Evolutionary conservation across 441 rosid species (phyloP), one percentile per base, ranked within the genome.

Genomic region (Biscutella auriculata): DNA sequence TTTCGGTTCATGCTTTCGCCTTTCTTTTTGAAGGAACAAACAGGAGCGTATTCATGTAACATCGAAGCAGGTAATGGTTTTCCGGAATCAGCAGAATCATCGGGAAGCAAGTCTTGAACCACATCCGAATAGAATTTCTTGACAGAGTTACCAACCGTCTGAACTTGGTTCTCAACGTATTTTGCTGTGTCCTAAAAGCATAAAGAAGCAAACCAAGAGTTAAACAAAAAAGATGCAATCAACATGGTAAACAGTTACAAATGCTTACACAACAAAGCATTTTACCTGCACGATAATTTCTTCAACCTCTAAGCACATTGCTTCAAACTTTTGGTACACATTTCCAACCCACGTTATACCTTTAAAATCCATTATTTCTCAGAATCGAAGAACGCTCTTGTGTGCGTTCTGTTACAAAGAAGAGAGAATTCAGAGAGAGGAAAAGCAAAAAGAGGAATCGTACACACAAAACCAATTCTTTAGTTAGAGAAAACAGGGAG

Each of bases 301-400:
- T 80, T 88, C 96, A 40, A 83, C 89, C 75, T 88, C 95, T 76
- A 85, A 76, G 72, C 85, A 85, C 86, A 85, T 77, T 58, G 85
- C 78, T 79, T 88, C 95, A 71, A 82, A 88, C 82, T 83, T 85
- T 76, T 80, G 77, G 53, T 82, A 88, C 39, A 77, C 72, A 65
- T 80, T 73, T 4, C 88, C 95, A 36, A 79, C 85, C 95, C 95
- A 88, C 27, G 73, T 70, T 63, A 85, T 73, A 44, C 95, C 89
- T 64, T 78, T 78, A 53, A 77, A 68, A 67, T 81, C 89, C 97
- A 85, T 88, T 26, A 19, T 10, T 25, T 32, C 57, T 25, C 28
- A 3, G 9, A 34, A 57, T 19, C 54, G 41, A 56, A 49, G 9
- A 53, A 48, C 9, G 41, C 17, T 27, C 57, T 32, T 52, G 49